Conservation (phyloP, 1,139 yeast species). For the Saccharomycopsis crataegensis region DNA sequence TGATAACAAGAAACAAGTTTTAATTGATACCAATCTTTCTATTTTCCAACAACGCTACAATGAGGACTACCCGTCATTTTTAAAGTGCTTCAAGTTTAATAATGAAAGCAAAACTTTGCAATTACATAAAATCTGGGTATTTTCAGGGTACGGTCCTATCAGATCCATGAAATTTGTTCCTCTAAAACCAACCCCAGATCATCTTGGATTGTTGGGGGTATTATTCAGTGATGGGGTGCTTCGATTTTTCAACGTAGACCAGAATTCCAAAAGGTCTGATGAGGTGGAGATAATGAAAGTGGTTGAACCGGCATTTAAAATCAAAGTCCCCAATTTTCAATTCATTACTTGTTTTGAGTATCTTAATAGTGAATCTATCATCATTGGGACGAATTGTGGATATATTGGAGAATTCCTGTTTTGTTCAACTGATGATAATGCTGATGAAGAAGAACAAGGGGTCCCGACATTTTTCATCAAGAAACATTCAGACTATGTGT, state of each 20-base stretch:
- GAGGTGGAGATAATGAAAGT: neutral
- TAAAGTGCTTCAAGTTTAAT: constrained; percentile 3
- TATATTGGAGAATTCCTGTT: constrained; percentile 56
- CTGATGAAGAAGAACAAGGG: constrained; percentile 8
- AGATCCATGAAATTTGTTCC: neutral
- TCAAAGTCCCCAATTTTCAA: constrained; percentile 25
- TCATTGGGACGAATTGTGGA: constrained; percentile 65
- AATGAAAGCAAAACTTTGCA: neutral
- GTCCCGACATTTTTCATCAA: constrained; percentile 43
- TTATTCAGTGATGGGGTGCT: constrained; percentile 12
- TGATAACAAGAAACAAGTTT: neutral
- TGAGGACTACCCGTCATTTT: neutral
- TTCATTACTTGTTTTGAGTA: constrained; percentile 51
- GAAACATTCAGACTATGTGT: constrained; percentile 45
- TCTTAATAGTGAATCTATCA: constrained; percentile 39
- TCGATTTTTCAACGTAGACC: constrained; percentile 2
- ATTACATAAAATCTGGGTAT: neutral
- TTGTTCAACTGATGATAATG: constrained; percentile 9
- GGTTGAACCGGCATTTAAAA: constrained; percentile 18
- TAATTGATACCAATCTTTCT: constrained; percentile 1
- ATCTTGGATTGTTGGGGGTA: constrained; percentile 2
- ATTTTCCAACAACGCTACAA: neutral
- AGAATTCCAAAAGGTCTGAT: neutral
- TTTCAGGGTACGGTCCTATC: constrained; percentile 7
- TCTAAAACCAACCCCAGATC: neutral